These are phyloP conservation scores for Venturia oleaginea DNA, from an alignment of 2,329 filamentous ascomycete species.

Conservation along the genomic window DNA sequence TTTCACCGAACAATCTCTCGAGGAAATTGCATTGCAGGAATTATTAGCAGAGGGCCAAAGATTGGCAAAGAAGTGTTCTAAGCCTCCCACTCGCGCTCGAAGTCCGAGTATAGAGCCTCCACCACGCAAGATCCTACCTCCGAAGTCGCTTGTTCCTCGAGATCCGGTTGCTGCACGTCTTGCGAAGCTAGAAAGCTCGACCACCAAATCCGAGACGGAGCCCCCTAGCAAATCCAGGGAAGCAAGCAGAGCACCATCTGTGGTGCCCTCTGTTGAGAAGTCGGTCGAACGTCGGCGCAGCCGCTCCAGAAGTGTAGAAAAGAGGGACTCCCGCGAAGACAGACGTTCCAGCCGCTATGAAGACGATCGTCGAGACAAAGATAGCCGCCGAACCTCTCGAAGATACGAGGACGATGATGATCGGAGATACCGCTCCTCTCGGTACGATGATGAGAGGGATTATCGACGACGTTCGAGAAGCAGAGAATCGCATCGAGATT, in stretches of 20 bases:
- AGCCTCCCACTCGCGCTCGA: slow-evolving; percentile 29
- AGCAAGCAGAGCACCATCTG: slow-evolving; percentile 20
- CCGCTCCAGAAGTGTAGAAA: slow-evolving; percentile 19
- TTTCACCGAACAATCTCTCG: slow-evolving; percentile 41
- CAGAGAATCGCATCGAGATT: slow-evolving; percentile 1
- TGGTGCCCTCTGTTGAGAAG: slow-evolving; percentile 7
- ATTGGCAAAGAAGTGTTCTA: slow-evolving; percentile 37
- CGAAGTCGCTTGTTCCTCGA: slow-evolving; percentile 24
- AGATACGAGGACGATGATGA: slow-evolving; percentile 18
- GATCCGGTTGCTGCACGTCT: slow-evolving; percentile 18
- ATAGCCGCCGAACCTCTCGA: slow-evolving; percentile 14
- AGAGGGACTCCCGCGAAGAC: slow-evolving; percentile 9
- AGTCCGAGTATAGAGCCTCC: slow-evolving; percentile 31
- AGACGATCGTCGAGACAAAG: slow-evolving; percentile 14
- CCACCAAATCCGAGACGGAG: slow-evolving; percentile 12
- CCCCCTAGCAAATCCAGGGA: slow-evolving; percentile 16
- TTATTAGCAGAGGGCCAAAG: slow-evolving; percentile 47
- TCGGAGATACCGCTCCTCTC: slow-evolving; percentile 14
- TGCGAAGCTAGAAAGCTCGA: slow-evolving; percentile 21
- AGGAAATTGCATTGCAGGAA: slow-evolving; percentile 45
- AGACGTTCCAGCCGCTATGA: slow-evolving; percentile 13
- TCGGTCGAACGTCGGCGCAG: slow-evolving; percentile 21
- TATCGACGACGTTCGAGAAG: not conserved
- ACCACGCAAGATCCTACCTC: slow-evolving; percentile 34
- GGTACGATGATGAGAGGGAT: slow-evolving; percentile 18